phyloP scores from a whole-genome alignment of 495 filamentous ascomycete species.

The Daldinia concentrica region DNA sequence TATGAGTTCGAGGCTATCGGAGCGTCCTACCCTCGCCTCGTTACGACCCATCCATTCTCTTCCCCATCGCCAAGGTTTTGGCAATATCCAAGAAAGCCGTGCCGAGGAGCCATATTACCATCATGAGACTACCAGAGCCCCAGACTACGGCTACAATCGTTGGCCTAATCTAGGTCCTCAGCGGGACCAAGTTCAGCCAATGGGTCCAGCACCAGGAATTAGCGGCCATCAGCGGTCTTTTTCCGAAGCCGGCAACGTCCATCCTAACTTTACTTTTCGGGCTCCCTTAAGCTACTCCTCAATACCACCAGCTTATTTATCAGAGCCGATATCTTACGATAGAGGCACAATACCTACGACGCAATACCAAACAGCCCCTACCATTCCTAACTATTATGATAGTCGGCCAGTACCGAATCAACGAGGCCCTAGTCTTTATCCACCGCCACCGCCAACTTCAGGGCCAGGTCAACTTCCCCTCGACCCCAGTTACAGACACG shows the following conservation, averaged over 20 bases:
- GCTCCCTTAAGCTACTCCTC: conserved; percentile 9
- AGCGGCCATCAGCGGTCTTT: conserved; percentile 22
- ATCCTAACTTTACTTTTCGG: conserved; percentile 19
- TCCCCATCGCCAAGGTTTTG: conserved; percentile 35
- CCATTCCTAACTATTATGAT: conserved; percentile 14
- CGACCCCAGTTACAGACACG: conserved; percentile 43
- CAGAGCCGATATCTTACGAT: conserved; percentile 8
- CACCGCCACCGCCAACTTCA: conserved; percentile 7
- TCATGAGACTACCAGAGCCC: not conserved
- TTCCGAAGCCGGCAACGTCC: conserved; percentile 11
- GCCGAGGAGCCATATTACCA: conserved; percentile 29
- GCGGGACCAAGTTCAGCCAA: conserved; percentile 11
- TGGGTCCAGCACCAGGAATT: conserved; percentile 4
- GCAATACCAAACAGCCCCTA: not conserved
- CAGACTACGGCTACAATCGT: conserved; percentile 23
- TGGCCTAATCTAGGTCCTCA: conserved; percentile 25
- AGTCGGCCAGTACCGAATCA: conserved; percentile 2
- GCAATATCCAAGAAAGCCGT: conserved; percentile 40
- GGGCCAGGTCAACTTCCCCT: not conserved
- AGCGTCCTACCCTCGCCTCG: conserved; percentile 22
- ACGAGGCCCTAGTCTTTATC: not conserved
- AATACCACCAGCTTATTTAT: not conserved
- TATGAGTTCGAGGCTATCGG: conserved; percentile 5
- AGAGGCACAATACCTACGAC: conserved; percentile 4
- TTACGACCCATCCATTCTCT: conserved; percentile 19